phyloP scores from a whole-genome alignment of 176 grass and related monocot species.

The Musa schizocarpa region DNA sequence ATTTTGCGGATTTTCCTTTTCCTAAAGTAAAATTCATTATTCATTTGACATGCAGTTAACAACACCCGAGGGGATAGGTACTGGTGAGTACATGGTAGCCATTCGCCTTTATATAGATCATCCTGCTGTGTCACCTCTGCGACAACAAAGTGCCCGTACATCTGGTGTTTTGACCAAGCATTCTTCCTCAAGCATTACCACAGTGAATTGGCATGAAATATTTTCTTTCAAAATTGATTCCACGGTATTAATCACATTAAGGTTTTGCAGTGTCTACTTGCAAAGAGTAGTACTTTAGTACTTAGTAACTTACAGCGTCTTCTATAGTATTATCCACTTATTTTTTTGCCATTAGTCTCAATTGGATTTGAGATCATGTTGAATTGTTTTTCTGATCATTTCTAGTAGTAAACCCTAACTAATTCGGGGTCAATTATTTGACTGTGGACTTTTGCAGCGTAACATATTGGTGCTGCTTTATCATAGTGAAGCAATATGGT shows the following conservation, averaged over 20 bases:
- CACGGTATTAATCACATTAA: slow-evolving; percentile 36
- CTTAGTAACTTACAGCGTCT: no score
- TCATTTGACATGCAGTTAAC: slow-evolving; percentile 37
- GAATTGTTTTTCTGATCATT: no score
- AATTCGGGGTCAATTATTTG: no score
- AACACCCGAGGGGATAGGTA: slow-evolving; percentile 38
- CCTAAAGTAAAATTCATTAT: slow-evolving; percentile 9
- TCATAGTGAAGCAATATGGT: no score
- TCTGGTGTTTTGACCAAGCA: slow-evolving; percentile 44
- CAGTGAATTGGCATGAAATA: slow-evolving; percentile 79
- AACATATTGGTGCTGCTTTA: no score
- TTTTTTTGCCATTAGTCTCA: background rate
- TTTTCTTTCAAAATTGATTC: slow-evolving; percentile 86
- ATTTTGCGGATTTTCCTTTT: background rate
- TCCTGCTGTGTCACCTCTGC: slow-evolving; percentile 32
- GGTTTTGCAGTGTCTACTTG: background rate
- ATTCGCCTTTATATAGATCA: slow-evolving; percentile 48
- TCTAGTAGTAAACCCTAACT: no score
- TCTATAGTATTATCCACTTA: background rate
- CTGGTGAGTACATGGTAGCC: slow-evolving; percentile 56
- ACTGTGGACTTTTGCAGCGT: no score
- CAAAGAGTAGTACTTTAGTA: background rate
- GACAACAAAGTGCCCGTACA: slow-evolving; percentile 82
- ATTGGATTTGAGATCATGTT: background rate
- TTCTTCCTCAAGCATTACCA: slow-evolving; percentile 34